These are phyloP conservation scores for Neonectria sp. DNA, from an alignment of 2,329 filamentous ascomycete genomes.

Conservation along the genomic window DNA sequence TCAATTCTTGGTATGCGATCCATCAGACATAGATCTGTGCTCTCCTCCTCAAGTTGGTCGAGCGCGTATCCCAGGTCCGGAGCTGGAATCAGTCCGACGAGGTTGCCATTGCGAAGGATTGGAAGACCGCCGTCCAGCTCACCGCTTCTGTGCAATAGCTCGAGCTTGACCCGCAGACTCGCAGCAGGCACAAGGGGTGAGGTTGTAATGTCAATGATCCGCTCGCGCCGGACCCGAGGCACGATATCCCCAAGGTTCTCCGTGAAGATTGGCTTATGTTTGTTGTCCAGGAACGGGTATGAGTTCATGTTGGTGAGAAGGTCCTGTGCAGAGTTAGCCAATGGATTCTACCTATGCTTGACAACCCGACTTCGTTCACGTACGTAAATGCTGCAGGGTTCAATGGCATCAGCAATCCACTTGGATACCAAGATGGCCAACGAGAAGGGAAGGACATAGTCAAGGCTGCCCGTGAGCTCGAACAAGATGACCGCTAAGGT, in stretches of 20 bases:
- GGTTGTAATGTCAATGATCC: constrained; percentile 89
- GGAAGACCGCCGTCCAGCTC: constrained; percentile 94
- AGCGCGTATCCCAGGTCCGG: constrained; percentile 95
- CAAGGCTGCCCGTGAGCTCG: constrained; percentile 93
- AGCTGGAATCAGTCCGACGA: constrained; percentile 93
- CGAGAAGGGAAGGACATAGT: constrained; percentile 96
- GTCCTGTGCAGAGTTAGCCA: constrained; percentile 68
- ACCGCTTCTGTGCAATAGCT: constrained; percentile 85
- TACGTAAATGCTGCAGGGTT: constrained; percentile 93
- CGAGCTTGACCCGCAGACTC: constrained; percentile 84
- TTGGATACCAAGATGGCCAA: constrained; percentile 94
- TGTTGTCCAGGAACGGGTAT: constrained; percentile 98
- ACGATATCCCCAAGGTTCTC: constrained; percentile 91
- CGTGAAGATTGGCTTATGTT: constrained; percentile 92
- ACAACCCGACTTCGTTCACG: constrained; percentile 48
- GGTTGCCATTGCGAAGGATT: constrained; percentile 82
- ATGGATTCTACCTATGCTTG: not conserved
- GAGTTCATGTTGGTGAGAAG: constrained; percentile 96
- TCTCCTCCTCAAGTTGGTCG: constrained; percentile 85
- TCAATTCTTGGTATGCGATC: constrained; percentile 74
- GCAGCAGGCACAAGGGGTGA: constrained; percentile 85
- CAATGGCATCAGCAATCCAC: constrained; percentile 96
- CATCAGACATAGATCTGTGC: constrained; percentile 85
- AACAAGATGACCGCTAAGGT: constrained; percentile 96
- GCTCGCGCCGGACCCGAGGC: constrained; percentile 79